Evolutionary conservation across 805 yeast genomes (phyloP).

Genomic region (Huiozyma naganishii): DNA sequence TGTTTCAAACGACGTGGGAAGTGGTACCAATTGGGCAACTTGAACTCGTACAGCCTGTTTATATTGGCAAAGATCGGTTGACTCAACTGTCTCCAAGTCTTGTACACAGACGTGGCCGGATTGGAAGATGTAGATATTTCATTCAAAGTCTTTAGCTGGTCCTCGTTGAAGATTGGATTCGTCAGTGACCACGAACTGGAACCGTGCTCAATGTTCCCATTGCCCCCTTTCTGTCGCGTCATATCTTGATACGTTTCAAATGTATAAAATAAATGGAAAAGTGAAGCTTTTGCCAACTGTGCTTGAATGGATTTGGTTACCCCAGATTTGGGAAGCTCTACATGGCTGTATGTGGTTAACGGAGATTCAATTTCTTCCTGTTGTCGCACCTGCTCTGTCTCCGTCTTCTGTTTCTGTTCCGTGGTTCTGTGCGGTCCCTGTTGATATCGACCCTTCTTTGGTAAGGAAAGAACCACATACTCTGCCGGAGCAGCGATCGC

Average conservation of each 20-base stretch:
- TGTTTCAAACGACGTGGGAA: slow-evolving; percentile 15
- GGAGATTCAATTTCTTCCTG: too few species aligned
- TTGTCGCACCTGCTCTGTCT: not conserved
- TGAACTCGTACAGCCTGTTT: slow-evolving; percentile 14
- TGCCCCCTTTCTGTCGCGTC: not conserved
- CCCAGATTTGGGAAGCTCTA: too few species aligned
- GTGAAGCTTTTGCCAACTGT: slow-evolving; percentile 14
- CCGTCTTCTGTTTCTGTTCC: too few species aligned
- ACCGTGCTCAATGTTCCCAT: slow-evolving; percentile 11
- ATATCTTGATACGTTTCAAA: slow-evolving; percentile 16
- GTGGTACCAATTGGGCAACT: slow-evolving; percentile 19
- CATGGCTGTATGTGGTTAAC: too few species aligned
- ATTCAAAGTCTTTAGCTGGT: too few species aligned
- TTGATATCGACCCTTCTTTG: too few species aligned
- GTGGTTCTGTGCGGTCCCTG: too few species aligned
- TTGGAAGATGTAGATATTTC: too few species aligned
- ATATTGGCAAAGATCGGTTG: slow-evolving; percentile 6
- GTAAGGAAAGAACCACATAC: too few species aligned
- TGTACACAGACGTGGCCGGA: slow-evolving; percentile 7
- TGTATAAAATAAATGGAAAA: slow-evolving; percentile 23
- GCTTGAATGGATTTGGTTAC: not conserved
- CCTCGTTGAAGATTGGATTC: not conserved
- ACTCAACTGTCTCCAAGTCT: slow-evolving; percentile 17
- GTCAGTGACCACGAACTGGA: not conserved
- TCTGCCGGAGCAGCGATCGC: too few species aligned